Evolutionary conservation across 179 eudicot genomes (phyloP).

Genomic region (Heliamphora pulchella): DNA sequence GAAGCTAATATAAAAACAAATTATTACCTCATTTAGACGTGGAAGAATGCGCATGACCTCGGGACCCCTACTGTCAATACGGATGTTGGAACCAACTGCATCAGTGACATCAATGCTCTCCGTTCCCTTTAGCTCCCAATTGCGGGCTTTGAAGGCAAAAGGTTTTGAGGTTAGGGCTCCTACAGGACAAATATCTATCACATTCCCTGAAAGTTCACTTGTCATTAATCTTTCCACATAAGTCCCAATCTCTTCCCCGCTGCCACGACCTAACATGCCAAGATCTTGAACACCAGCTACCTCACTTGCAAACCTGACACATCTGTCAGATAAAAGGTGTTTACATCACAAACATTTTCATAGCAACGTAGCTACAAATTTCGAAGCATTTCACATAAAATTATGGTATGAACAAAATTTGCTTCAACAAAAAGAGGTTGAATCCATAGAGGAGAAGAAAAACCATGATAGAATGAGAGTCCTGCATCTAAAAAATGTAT

Average conservation of each 20-base stretch:
- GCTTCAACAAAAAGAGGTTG: neutral
- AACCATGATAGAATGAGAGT: neutral
- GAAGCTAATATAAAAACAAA: neutral
- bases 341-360: neutral
- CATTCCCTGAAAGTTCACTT: slow-evolving; percentile 98
- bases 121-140: slow-evolving; percentile 96
- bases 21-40: slow-evolving; percentile 82
- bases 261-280: slow-evolving; percentile 99
- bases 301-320: slow-evolving; percentile 94
- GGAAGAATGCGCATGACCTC: slow-evolving; percentile 98
- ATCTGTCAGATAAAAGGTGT: slow-evolving; percentile 37
- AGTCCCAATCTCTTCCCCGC: slow-evolving; percentile 99
- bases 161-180: slow-evolving; percentile 99
- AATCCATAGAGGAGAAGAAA: neutral
- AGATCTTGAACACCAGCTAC: slow-evolving; percentile 96
- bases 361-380: neutral
- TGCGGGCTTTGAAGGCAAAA: slow-evolving; percentile 94
- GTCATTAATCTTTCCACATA: slow-evolving; percentile 95
- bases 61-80: slow-evolving; percentile 97
- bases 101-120: slow-evolving; percentile 95
- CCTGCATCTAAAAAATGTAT: neutral
- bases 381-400: neutral
- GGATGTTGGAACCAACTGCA: slow-evolving; percentile 95
- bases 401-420: neutral
- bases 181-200: slow-evolving; percentile 98